These are phyloP conservation scores for Alternaria sp. DNA, from an alignment of 2,329 filamentous ascomycete species.

Conservation along the genomic window DNA sequence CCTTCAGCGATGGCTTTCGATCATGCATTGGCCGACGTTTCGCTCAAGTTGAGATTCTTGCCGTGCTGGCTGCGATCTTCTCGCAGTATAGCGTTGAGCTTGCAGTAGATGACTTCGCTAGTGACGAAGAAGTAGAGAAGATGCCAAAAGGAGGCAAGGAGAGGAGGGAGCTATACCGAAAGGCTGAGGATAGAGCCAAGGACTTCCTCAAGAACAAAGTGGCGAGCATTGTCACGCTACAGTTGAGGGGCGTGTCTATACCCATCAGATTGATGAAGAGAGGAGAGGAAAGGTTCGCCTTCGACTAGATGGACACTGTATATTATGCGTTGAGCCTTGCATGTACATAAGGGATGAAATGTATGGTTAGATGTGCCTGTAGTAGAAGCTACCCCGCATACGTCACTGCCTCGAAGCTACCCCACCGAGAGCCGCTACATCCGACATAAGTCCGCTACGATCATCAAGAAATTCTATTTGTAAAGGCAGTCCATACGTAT, in stretches of 20 bases:
- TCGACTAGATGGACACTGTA: constrained; percentile 23
- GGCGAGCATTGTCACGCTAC: constrained; percentile 73
- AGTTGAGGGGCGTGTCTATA: constrained; percentile 68
- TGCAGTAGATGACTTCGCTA: constrained; percentile 62
- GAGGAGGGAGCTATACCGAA: constrained; percentile 65
- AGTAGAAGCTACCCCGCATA: constrained; percentile 29
- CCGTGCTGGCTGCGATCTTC: constrained; percentile 62
- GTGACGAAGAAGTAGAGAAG: constrained; percentile 52
- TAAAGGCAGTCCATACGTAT: not conserved
- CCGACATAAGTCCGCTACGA: constrained; percentile 1
- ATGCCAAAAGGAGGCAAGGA: constrained; percentile 57
- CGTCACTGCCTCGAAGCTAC: constrained; percentile 26
- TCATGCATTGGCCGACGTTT: constrained; percentile 65
- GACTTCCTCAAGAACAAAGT: constrained; percentile 63
- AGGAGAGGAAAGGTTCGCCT: constrained; percentile 72
- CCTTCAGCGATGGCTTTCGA: constrained; percentile 64
- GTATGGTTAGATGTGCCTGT: not conserved
- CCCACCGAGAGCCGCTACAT: constrained; percentile 16
- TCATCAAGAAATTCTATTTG: constrained; percentile 2
- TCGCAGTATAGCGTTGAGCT: constrained; percentile 72
- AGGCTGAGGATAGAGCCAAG: constrained; percentile 65
- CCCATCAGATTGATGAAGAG: constrained; percentile 73
- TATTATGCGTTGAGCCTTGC: not conserved
- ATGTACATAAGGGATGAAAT: not conserved
- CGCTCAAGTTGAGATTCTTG: constrained; percentile 65